phyloP scores from a whole-genome alignment of 352 stramenopile genomes.

The Globisporangium rhizosaccharum region DNA sequence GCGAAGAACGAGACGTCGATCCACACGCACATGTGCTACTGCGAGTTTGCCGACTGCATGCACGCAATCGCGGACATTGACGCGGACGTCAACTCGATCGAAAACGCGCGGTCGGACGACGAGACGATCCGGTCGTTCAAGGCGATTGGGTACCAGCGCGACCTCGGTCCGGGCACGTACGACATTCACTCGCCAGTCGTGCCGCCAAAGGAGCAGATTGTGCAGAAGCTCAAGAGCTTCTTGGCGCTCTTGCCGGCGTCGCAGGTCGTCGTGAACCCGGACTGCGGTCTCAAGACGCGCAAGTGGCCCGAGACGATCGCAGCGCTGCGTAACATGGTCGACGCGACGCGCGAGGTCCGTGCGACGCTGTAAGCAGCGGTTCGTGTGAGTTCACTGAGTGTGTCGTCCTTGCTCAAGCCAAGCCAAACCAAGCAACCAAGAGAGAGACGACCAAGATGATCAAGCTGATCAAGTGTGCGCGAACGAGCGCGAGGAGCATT shows the following conservation, averaged over 20 bases:
- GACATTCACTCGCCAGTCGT: constrained; percentile 94
- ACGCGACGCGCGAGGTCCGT: constrained; percentile 68
- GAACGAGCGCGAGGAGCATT: neutral
- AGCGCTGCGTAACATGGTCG: constrained; percentile 87
- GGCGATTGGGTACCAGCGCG: constrained; percentile 86
- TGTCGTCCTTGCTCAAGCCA: neutral
- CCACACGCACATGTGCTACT: constrained; percentile 97
- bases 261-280: constrained; percentile 88
- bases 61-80: constrained; percentile 90
- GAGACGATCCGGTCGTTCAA: constrained; percentile 89
- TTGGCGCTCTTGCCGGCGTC: constrained; percentile 67
- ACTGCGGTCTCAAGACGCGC: constrained; percentile 92
- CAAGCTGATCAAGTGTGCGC: too few species aligned
- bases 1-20: constrained; percentile 89
- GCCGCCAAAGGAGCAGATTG: constrained; percentile 83
- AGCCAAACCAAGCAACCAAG: neutral
- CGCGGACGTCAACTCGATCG: constrained; percentile 93
- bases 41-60: constrained; percentile 93
- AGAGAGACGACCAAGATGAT: neutral
- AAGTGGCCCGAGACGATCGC: constrained; percentile 90
- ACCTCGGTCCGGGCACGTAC: constrained; percentile 89
- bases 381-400: neutral
- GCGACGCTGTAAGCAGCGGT: constrained; percentile 36
- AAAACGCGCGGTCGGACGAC: constrained; percentile 90
- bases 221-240: constrained; percentile 86